These are phyloP conservation scores for Sugiyamaella pinicola DNA, from an alignment of 1,139 yeast genomes.

Conservation along the genomic window DNA sequence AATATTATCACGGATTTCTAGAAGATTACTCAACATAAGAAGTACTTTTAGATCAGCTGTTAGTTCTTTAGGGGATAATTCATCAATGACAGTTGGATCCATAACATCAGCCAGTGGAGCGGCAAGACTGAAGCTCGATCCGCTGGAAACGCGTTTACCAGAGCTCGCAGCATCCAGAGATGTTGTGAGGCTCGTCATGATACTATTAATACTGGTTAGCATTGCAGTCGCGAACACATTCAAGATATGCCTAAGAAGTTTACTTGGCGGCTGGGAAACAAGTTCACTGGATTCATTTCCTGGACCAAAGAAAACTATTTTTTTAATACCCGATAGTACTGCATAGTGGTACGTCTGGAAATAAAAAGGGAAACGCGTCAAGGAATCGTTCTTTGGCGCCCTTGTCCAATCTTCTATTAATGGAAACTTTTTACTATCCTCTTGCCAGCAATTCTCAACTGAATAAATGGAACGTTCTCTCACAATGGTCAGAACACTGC, in stretches of 20 bases:
- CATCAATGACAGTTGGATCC: slow-evolving; percentile 26
- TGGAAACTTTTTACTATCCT: slow-evolving; percentile 51
- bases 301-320: slow-evolving; percentile 34
- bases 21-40: slow-evolving; percentile 55
- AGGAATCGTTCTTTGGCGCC: slow-evolving; percentile 26
- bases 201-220: slow-evolving; percentile 18
- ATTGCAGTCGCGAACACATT: slow-evolving; percentile 22
- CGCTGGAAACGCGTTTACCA: slow-evolving; percentile 12
- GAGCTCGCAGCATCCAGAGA: slow-evolving; percentile 1
- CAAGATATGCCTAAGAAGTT: slow-evolving; percentile 47
- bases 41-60: slow-evolving; percentile 45
- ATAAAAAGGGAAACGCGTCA: slow-evolving; percentile 37
- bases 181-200: slow-evolving; percentile 12
- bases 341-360: slow-evolving; percentile 39
- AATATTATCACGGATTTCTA: slow-evolving; percentile 48
- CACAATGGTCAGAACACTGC: slow-evolving; percentile 43
- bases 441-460: slow-evolving; percentile 53
- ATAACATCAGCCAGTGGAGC: slow-evolving; percentile 13
- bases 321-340: slow-evolving; percentile 38
- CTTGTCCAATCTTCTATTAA: slow-evolving; percentile 48
- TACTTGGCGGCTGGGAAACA: slow-evolving; percentile 54
- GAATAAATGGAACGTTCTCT: slow-evolving; percentile 51
- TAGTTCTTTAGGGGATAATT: slow-evolving; percentile 37
- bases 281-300: slow-evolving; percentile 29
- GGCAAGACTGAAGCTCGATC: slow-evolving; percentile 3